Evolutionary conservation across 345 rosid species (phyloP), one percentile per base, ranked within the genome.

Genomic region (Eucalyptus polyanthemos): DNA sequence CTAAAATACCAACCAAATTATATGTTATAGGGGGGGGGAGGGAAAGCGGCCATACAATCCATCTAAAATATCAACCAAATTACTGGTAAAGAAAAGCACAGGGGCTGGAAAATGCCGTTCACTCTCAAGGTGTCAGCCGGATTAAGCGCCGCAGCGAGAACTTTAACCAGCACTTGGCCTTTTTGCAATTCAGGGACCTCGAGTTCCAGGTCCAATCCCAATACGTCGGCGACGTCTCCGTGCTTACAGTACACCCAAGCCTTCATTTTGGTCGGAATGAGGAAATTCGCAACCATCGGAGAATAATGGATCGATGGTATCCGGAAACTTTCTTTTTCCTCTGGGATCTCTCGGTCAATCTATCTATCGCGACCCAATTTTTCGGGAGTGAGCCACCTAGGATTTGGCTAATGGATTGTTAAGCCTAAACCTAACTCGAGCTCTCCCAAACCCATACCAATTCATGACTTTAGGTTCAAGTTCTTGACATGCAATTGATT

Each of bases 111-210:
- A 89, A 95, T 93, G 34, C 97, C 97, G 90, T 92, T 95, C 88
- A 96, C 92, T 88, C 98, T 89, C 88, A 93, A 94, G 16, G 90
- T 93, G 89, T 97, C 98, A 72, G 96, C 95, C 51, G 96, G 97
- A 90, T 97, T 97, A 89, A 97, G 95, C 80, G 95, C 98, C 50
- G 96, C 97, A 88, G 97, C 96, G 85, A 90, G 90, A 72, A 97
- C 99, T 89, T 96, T 97, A 14, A 97, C 91, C 91, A 97, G 87
- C 53, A 96, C 98, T 92, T 96, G 96, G 88, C 96, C 97, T 47
- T 95, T 97, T 86, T 92, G 93, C 89, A 96, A 87, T 91, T 92
- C 91, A 21, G 98, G 99, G 45, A 96, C 96, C 13, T 92, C 86
- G 87, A 95, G 92, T 88, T 93, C 94, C 31, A 93, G 94, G 69